Conservation (phyloP, 2,329 filamentous ascomycete genomes). For the Scytalidium sp. region DNA sequence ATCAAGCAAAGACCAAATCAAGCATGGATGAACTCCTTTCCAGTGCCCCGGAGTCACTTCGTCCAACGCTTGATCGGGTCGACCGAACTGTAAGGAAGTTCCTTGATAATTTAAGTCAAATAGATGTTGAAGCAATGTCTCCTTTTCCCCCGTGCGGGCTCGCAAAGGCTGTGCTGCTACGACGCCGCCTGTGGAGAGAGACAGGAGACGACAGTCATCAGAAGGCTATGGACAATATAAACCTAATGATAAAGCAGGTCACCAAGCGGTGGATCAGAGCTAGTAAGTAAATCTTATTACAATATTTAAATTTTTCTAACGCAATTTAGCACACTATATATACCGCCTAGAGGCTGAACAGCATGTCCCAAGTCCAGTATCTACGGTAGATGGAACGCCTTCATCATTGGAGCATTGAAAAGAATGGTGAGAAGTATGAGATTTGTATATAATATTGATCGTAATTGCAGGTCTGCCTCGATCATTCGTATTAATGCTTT, state of each 20-base stretch:
- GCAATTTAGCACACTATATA: not conserved
- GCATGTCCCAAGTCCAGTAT: not conserved
- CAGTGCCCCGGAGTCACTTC: slow-evolving; percentile 9
- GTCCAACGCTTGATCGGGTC: slow-evolving; percentile 7
- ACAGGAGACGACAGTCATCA: slow-evolving; percentile 8
- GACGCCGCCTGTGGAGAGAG: slow-evolving; percentile 10
- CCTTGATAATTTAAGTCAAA: slow-evolving; percentile 8
- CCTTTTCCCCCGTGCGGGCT: slow-evolving; percentile 12
- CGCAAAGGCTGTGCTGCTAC: slow-evolving; percentile 2
- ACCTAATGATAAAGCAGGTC: slow-evolving; percentile 11
- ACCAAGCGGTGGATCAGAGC: slow-evolving; percentile 12
- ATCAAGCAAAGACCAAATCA: not conserved
- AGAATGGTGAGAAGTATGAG: no score
- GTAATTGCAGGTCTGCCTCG: no score
- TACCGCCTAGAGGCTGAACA: not conserved
- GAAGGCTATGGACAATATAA: slow-evolving; percentile 5
- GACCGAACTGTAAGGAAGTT: slow-evolving; percentile 6
- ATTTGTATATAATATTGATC: no score
- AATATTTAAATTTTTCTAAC: not conserved
- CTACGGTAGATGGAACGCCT: not conserved
- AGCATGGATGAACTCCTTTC: not conserved
- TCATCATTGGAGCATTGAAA: not conserved
- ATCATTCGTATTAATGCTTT: no score
- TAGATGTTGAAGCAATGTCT: slow-evolving; percentile 11
- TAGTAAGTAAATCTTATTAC: slow-evolving; percentile 4